phyloP scores from a whole-genome alignment of 1,139 yeast species.

The Kodamaea arcana region DNA sequence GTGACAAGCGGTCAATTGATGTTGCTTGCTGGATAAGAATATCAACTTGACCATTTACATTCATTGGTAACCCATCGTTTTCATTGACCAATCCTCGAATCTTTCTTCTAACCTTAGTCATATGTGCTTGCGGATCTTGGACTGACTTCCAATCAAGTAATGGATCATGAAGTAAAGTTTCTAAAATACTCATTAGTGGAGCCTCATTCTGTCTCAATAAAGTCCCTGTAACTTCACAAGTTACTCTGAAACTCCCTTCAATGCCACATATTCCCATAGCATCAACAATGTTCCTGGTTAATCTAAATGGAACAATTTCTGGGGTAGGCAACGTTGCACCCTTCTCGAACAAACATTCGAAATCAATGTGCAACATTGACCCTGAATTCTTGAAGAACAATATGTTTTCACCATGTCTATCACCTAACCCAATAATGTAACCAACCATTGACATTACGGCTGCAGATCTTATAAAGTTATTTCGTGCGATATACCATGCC shows the following conservation, averaged over 20 bases:
- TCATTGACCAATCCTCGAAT: slow-evolving; percentile 76
- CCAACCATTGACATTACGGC: slow-evolving; percentile 99
- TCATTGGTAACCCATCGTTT: slow-evolving; percentile 79
- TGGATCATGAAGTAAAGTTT: slow-evolving; percentile 90
- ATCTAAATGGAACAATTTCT: slow-evolving; percentile 89
- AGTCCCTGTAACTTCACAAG: slow-evolving; percentile 80
- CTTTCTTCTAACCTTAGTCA: slow-evolving; percentile 71
- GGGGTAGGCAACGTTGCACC: slow-evolving; percentile 72
- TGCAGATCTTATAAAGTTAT: slow-evolving; percentile 67
- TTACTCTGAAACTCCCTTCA: slow-evolving; percentile 82
- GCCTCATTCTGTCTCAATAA: slow-evolving; percentile 77
- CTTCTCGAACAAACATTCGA: slow-evolving; percentile 91
- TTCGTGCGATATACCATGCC: slow-evolving; percentile 80
- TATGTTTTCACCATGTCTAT: slow-evolving; percentile 92
- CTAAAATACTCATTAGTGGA: slow-evolving; percentile 86
- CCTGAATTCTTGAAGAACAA: slow-evolving; percentile 73
- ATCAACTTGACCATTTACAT: slow-evolving; percentile 92
- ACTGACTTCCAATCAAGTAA: slow-evolving; percentile 64
- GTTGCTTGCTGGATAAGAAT: slow-evolving; percentile 82
- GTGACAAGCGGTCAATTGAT: slow-evolving; percentile 63
- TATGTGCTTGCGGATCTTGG: slow-evolving; percentile 60
- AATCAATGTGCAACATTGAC: slow-evolving; percentile 86
- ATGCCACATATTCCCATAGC: slow-evolving; percentile 89
- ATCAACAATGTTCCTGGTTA: slow-evolving; percentile 84
- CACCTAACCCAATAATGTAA: slow-evolving; percentile 85